Evolutionary conservation across 305 asterid genomes (phyloP).

Genomic region (Salvia sclarea): DNA sequence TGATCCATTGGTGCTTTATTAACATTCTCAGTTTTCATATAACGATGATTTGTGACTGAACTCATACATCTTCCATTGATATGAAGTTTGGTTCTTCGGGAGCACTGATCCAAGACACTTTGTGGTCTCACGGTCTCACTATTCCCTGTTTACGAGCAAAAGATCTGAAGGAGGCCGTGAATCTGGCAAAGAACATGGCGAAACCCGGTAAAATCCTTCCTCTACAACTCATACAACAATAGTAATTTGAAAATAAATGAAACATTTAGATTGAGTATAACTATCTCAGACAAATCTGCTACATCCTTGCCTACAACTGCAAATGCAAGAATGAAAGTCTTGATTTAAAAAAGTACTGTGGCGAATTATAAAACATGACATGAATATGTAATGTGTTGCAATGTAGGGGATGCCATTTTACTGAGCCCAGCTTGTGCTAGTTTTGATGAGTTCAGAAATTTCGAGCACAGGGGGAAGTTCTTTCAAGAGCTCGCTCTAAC

Average conservation of each 20-base stretch:
- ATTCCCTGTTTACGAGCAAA: constrained; percentile 40
- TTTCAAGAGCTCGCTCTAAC: constrained; percentile 42
- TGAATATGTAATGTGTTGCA: neutral
- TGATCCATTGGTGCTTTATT: neutral
- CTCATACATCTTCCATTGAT: constrained; percentile 18
- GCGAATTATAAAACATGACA: too few species aligned
- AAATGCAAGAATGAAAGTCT: too few species aligned
- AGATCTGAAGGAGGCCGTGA: constrained; percentile 34
- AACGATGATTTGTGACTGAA: neutral
- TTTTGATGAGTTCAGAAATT: constrained; percentile 46
- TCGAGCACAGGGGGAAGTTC: constrained; percentile 43
- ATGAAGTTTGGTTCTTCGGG: constrained; percentile 46
- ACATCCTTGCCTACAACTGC: too few species aligned
- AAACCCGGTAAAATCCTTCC: constrained; percentile 24
- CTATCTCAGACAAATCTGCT: too few species aligned
- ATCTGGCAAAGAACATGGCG: constrained; percentile 39
- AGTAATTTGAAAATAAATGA: too few species aligned
- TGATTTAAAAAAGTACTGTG: too few species aligned
- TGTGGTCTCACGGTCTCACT: constrained; percentile 33
- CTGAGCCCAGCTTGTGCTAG: constrained; percentile 48
- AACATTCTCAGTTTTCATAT: neutral
- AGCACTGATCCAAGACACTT: constrained; percentile 33
- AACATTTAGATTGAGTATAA: too few species aligned
- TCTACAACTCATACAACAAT: neutral
- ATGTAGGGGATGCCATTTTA: constrained; percentile 43